These are phyloP conservation scores for Emmonsiellopsis sp. DNA, from an alignment of 2,329 filamentous ascomycete species.

Conservation along the genomic window DNA sequence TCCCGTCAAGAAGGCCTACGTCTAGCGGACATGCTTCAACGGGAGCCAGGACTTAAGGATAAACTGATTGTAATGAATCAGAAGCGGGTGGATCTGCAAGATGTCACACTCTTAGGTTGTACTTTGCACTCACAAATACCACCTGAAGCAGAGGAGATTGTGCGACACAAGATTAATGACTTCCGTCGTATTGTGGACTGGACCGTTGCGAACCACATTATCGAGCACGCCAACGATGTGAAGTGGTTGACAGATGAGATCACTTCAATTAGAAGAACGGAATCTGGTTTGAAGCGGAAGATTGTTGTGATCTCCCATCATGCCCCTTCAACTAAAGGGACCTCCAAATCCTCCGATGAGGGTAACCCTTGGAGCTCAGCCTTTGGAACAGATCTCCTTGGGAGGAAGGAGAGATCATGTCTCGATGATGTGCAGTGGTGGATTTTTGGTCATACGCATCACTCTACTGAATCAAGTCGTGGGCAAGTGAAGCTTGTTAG, in stretches of 20 bases:
- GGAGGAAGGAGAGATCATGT: conserved; percentile 2
- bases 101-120: conserved; percentile 44
- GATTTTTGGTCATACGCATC: conserved; percentile 36
- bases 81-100: conserved; percentile 14
- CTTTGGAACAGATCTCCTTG: conserved; percentile 41
- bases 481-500: conserved; percentile 26
- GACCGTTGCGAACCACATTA: conserved; percentile 42
- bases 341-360: conserved; percentile 40
- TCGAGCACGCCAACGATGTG: conserved; percentile 38
- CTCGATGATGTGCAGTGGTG: conserved; percentile 23
- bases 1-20: conserved; percentile 15
- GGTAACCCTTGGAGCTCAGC: conserved; percentile 40
- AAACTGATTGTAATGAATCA: conserved; percentile 16
- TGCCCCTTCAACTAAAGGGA: conserved; percentile 40
- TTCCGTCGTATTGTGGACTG: conserved; percentile 44
- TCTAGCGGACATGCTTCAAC: conserved; percentile 12
- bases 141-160: conserved; percentile 25
- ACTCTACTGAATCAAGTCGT: conserved; percentile 27
- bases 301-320: conserved; percentile 48
- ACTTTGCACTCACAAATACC: conserved; percentile 47
- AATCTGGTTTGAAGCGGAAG: not conserved
- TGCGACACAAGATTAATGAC: conserved; percentile 41
- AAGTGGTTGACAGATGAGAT: conserved; percentile 41
- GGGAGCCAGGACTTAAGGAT: conserved; percentile 11
- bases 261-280: conserved; percentile 5